Base-by-base conservation (phyloP, 2,329 filamentous ascomycete genomes). In the Pyrenophora seminiperda region DNA sequence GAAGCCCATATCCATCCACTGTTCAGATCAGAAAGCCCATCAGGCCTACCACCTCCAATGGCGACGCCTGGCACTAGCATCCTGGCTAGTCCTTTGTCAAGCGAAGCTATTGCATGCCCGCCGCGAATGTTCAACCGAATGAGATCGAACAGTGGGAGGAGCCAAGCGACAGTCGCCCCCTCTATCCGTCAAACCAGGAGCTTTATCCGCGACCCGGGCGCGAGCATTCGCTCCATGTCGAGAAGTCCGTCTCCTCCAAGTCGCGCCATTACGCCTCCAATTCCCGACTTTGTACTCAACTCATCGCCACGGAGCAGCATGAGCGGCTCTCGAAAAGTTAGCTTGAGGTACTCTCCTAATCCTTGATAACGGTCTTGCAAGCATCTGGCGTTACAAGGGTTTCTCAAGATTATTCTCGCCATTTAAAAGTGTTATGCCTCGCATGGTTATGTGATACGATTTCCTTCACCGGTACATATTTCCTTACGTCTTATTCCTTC, bases 1-100 rank as follows among this genome's bases (percentile, higher is more conserved):
- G 87, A 91, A 68, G 79, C 84, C 3, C 84, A 91, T 65, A 91
- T 91, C 37, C 89, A 92, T 68, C 89, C 89, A 7, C 79, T 92
- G 3, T 91, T 92, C 76, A 81, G 89, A 51, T 86, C 85, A 5
- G 87, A 90, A 65, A 88, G 84, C 32, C 86, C 86, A 0, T 81
- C 78, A 1, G 48, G 48, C 9, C 27, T 51, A 13, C 87, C 87
- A 6, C 85, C 87, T 1, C 83, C 88, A 0, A 73, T 83, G 5
- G 63, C 64, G 1, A 88, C 86, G 0, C 85, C 87, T 0, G 86
- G 87, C 0, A 92, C 89, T 0, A 79, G 86, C 13, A 86, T 92
- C 40, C 77, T 84, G 9, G 89, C 88, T 0, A 85, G 88, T 2
- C 88, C 88, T 0, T 81, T 85, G 32, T 85, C 85, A 3, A 88